These are phyloP conservation scores for Marsdenia floribunda DNA, from an alignment of 257 asterid species.

Conservation along the genomic window DNA sequence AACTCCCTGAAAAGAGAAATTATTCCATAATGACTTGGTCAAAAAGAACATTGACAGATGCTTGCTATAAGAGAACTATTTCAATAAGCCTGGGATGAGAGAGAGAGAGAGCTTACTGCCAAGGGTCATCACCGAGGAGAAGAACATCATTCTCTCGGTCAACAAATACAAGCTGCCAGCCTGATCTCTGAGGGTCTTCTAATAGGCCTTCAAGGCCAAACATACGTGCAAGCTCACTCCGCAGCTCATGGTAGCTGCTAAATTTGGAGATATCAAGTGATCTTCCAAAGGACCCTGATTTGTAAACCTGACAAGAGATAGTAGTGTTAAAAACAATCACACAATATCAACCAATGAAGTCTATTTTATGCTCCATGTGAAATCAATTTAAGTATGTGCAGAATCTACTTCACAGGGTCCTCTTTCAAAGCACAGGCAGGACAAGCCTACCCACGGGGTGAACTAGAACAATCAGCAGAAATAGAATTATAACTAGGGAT, in stretches of 20 bases:
- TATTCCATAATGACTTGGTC: not conserved
- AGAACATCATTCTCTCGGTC: constrained; percentile 97
- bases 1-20: constrained; percentile 55
- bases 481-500: not conserved
- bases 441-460: too few relatives aligned
- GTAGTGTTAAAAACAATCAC: not conserved
- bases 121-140: constrained; percentile 98
- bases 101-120: constrained; percentile 66
- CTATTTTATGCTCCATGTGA: not conserved
- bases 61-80: not conserved
- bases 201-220: constrained; percentile 87
- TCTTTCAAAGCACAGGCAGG: not conserved
- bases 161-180: constrained; percentile 99
- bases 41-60: not conserved
- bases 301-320: constrained; percentile 64
- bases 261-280: constrained; percentile 89
- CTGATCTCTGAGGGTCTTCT: constrained; percentile 99
- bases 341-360: constrained; percentile 6
- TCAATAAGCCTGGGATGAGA: too few relatives aligned
- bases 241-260: constrained; percentile 88
- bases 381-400: not conserved
- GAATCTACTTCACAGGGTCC: not conserved
- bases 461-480: not conserved
- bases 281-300: constrained; percentile 86
- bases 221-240: constrained; percentile 87